Evolutionary conservation across 2,329 filamentous ascomycete genomes (phyloP), one percentile per base, ranked within the genome.

Genomic region (Celoporthe dispersa): DNA sequence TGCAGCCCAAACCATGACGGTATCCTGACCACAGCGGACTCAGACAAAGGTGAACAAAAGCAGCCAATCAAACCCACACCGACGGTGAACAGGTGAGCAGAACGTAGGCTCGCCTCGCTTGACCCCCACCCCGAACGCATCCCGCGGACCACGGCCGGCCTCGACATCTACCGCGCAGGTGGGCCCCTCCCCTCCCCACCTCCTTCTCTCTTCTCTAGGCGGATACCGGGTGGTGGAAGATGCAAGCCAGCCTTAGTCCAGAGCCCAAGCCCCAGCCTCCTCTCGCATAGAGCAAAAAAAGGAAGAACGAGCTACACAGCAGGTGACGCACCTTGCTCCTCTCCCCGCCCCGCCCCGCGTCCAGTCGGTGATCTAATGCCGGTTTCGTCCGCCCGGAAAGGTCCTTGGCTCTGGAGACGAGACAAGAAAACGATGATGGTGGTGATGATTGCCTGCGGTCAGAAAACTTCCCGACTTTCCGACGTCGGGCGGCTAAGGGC

Each of bases 111-210:
- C 14, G 2, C 31, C 16, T 19, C n/a, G 31, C n/a, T n/a, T 33
- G 57, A 60, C 57, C 57, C 57, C 57, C 57, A 60, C 57, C 57
- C 33, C 19, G 19, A 37, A n/a, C 57, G 57, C 57, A n/a, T 37
- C 22, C 57, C 57, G 57, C 57, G 57, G 57, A 60, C 57, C 57
- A 60, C 57, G 57, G 57, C 57, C 57, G 33, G 57, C 33, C 57
- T n/a, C 31, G 31, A 60, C 19, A 22, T 37, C 57, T 60, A 9
- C 44, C 44, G 33, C 33, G 33, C 57, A 60, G n/a, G 31, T 28
- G 22, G 57, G 57, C 9, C 31, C 33, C 8, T 28, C 55, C 28
- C 2, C 53, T 25, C 12, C 22, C 51, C 4, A 22, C 22, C 55
- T 33, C n/a, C n/a, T n/a, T n/a, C n/a, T n/a, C n/a, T n/a, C n/a